phyloP scores from a whole-genome alignment of 2,329 filamentous ascomycete species.

The Gaeumannomyces tritici region DNA sequence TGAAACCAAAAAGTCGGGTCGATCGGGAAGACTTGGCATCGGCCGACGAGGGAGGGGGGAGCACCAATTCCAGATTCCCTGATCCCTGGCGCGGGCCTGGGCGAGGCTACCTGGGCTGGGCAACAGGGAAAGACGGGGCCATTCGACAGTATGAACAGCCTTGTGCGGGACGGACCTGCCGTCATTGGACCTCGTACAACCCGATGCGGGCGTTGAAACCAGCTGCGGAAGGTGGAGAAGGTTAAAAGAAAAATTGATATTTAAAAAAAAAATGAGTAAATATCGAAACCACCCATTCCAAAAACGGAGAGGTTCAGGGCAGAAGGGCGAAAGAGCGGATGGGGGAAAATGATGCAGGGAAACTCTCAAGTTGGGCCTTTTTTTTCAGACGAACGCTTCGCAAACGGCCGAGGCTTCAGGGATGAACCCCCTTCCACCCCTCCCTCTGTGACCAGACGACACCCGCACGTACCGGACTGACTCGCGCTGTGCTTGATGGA shows the following conservation, averaged over 20 bases:
- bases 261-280: too few species aligned
- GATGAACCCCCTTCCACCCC: background rate
- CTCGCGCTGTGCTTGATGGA: background rate
- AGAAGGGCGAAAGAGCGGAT: background rate
- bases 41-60: too few species aligned
- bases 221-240: background rate
- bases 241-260: too few species aligned
- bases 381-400: background rate
- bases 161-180: background rate
- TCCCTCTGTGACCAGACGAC: background rate
- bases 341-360: background rate
- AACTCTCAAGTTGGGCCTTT: background rate
- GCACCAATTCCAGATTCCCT: background rate
- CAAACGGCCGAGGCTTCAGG: background rate
- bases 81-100: too few species aligned
- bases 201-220: background rate
- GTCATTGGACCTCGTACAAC: too few species aligned
- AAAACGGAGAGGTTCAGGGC: too few species aligned
- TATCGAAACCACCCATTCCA: too few species aligned
- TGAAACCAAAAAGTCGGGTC: background rate
- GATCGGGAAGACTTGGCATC: background rate
- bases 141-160: background rate
- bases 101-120: background rate
- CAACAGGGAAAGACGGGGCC: background rate
- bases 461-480: background rate